These are phyloP conservation scores for Acaromyces ingoldii DNA, from an alignment of 1,284 basidiomycete genomes.

Conservation along the genomic window DNA sequence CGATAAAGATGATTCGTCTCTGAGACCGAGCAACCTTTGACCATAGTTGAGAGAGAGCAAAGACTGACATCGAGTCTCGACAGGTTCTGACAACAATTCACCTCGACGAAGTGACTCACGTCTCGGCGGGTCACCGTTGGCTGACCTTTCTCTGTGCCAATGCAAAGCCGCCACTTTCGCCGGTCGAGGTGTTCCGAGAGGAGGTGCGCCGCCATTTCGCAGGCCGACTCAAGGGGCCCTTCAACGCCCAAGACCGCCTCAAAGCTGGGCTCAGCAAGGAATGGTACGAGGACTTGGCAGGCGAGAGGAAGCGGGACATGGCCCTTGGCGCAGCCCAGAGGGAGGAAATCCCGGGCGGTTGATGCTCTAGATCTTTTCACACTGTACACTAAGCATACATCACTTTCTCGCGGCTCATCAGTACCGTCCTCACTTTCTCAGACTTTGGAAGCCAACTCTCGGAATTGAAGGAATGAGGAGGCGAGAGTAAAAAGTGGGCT, in stretches of 20 bases:
- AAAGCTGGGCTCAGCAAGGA: slow-evolving; percentile 57
- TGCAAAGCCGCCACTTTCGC: slow-evolving; percentile 62
- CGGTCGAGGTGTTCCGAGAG: slow-evolving; percentile 66
- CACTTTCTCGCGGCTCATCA: too few species aligned
- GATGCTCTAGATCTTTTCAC: too few species aligned
- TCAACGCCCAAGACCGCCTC: slow-evolving; percentile 70
- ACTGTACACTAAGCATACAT: too few species aligned
- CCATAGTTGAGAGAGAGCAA: too few species aligned
- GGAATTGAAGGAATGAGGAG: too few species aligned
- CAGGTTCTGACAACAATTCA: slow-evolving; percentile 70
- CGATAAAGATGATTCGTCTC: slow-evolving; percentile 5
- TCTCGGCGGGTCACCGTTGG: slow-evolving; percentile 71
- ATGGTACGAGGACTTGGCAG: slow-evolving; percentile 59
- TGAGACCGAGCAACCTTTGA: not conserved
- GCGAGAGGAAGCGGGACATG: slow-evolving; percentile 56
- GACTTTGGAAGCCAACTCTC: too few species aligned
- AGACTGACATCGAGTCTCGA: too few species aligned
- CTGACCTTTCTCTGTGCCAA: slow-evolving; percentile 68
- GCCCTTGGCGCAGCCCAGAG: slow-evolving; percentile 4
- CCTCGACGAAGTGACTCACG: slow-evolving; percentile 73
- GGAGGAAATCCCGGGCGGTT: slow-evolving; percentile 11
- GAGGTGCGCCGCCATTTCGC: slow-evolving; percentile 71
- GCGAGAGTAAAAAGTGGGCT: too few species aligned
- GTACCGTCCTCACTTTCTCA: too few species aligned
- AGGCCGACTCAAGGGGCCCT: slow-evolving; percentile 72